Conservation (phyloP, 176 grass and related monocot genomes). For the Thalia dealbata region DNA sequence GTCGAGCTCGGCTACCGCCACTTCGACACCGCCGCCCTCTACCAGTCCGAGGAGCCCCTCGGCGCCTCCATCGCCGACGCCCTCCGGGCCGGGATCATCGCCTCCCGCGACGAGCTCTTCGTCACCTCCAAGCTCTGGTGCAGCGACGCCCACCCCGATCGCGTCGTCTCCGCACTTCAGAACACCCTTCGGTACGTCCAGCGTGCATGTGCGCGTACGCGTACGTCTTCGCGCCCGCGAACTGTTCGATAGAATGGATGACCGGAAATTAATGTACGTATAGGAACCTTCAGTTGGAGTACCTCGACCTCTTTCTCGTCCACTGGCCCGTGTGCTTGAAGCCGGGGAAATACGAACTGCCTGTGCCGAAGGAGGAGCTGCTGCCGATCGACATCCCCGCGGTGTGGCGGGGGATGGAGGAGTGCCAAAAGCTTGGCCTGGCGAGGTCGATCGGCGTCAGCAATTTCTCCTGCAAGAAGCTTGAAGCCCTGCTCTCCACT, state of each 20-base stretch:
- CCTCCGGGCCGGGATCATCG: conserved; percentile 23
- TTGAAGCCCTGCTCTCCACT: conserved; percentile 26
- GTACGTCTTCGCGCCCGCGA: too few relatives aligned
- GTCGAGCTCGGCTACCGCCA: conserved; percentile 32
- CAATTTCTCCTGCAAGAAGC: conserved; percentile 60
- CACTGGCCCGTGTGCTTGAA: conserved; percentile 34
- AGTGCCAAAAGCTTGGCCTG: conserved; percentile 41
- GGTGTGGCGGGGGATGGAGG: conserved; percentile 59
- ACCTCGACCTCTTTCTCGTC: conserved; percentile 5
- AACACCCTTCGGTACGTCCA: neutral
- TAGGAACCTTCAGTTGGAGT: conserved; percentile 16
- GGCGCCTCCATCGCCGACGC: conserved; percentile 32
- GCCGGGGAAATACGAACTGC: conserved; percentile 23
- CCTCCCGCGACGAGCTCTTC: conserved; percentile 40
- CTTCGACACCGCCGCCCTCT: conserved; percentile 38
- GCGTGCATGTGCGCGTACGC: too few relatives aligned
- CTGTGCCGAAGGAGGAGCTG: conserved; percentile 37
- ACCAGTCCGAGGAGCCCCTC: conserved; percentile 39
- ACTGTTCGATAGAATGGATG: neutral
- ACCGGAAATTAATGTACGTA: neutral
- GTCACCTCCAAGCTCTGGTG: conserved; percentile 51
- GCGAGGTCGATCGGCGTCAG: conserved; percentile 53
- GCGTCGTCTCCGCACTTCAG: conserved; percentile 4
- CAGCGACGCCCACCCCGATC: conserved; percentile 17
- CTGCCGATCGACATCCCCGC: conserved; percentile 31